Evolutionary conservation across 257 asterid genomes (phyloP), one percentile per base, ranked within the genome.

Genomic region (Nicotiana undulata): DNA sequence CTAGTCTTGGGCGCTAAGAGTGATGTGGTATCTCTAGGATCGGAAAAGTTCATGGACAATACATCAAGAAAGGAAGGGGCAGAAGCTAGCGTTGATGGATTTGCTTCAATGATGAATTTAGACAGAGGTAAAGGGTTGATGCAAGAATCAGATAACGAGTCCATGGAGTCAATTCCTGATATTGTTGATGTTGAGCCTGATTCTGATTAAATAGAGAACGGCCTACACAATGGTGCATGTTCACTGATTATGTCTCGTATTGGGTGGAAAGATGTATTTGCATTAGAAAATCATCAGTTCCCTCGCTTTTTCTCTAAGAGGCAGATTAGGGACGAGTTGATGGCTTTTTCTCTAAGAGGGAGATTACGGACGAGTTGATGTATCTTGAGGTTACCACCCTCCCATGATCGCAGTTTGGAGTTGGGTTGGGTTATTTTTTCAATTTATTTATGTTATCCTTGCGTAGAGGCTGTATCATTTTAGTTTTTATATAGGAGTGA

Each of bases 181-280:
- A 94, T 92, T 65, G 86, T 90, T 10, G 95, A 91, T 80, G 93
- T 87, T 16, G 98, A 93, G 81, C 96, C 97, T 2, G 98, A 93
- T 84, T 90, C 94, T 93, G 78, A 82, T 79, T 79, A 34, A 24
- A 18, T 9, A 3, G 32, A 44, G 22, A n/a, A 15, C 46, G 0
- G 12, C 40, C 78, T 72, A 72, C 16, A 46, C 1, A 24, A 10
- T 18, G 40, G 60, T 46, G 22, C 59, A 13, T 24, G 24, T 44
- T 22, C 22, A 72, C 15, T 46, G 46, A 13, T 46, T 3, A 22
- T 22, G 1, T 70, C 77, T 22, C 3, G 6, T 12, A 44, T 44
- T 22, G 15, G 77, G 37, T 6, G 22, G 34, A 13, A 72, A 22
- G n/a, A 13, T 72, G 60, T 4, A 46, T 46, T 44, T 72, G 60